phyloP scores from a whole-genome alignment of 2,329 filamentous ascomycete species.

The Penicillium sclerotigenum region DNA sequence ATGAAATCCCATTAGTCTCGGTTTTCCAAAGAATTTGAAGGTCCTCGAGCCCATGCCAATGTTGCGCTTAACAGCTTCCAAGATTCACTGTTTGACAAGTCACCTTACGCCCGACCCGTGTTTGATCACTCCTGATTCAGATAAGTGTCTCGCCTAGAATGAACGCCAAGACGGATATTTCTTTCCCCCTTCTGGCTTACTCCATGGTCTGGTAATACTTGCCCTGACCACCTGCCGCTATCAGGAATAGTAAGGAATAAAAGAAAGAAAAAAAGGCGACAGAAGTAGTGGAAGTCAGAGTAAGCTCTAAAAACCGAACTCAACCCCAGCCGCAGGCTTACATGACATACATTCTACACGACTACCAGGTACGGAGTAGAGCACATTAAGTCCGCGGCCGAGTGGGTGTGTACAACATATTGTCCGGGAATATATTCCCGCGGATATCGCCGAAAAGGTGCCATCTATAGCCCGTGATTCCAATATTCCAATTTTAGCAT shows the following conservation, averaged over 20 bases:
- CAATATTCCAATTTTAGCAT: background rate
- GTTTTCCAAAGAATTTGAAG: background rate
- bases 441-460: background rate
- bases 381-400: background rate
- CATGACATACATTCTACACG: background rate
- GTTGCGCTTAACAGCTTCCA: background rate
- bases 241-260: background rate
- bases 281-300: background rate
- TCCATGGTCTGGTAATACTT: background rate
- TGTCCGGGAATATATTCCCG: background rate
- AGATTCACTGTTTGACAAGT: background rate
- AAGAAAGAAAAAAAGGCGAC: background rate
- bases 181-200: background rate
- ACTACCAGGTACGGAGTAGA: background rate
- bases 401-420: too few relatives aligned
- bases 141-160: background rate
- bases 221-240: too few relatives aligned
- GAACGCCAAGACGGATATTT: background rate
- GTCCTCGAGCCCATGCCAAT: conserved; percentile 9
- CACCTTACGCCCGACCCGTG: background rate
- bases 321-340: too few relatives aligned
- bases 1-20: background rate
- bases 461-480: background rate
- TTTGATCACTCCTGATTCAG: background rate
- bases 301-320: background rate